Evolutionary conservation across 2,329 filamentous ascomycete species (phyloP).

Genomic region (Plenodomus tracheiphilus): DNA sequence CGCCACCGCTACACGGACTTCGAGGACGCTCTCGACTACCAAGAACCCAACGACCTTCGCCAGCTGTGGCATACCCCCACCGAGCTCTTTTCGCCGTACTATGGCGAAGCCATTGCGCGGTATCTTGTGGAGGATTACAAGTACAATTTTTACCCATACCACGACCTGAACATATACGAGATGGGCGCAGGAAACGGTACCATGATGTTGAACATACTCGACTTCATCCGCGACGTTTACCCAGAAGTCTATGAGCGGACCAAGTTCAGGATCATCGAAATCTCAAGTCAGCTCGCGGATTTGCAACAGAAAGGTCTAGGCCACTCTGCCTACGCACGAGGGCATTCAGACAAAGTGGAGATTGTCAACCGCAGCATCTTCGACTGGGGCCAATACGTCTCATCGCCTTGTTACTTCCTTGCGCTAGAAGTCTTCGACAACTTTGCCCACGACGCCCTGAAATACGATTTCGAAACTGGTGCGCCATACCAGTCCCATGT

Average conservation of each 20-base stretch:
- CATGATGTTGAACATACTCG: slow-evolving; percentile 95
- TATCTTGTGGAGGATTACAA: slow-evolving; percentile 97
- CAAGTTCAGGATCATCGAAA: slow-evolving; percentile 94
- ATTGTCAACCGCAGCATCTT: slow-evolving; percentile 96
- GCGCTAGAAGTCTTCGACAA: slow-evolving; percentile 99
- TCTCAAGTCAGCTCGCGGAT: slow-evolving; percentile 77
- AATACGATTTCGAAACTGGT: slow-evolving; percentile 82
- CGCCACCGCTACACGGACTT: slow-evolving; percentile 84
- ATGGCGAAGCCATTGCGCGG: slow-evolving; percentile 94
- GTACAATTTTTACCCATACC: slow-evolving; percentile 88
- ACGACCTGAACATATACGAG: slow-evolving; percentile 97
- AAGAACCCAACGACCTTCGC: slow-evolving; percentile 71
- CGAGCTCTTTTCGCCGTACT: slow-evolving; percentile 93
- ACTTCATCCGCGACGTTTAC: slow-evolving; percentile 89
- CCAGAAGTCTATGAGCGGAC: slow-evolving; percentile 93
- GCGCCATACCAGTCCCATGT: slow-evolving; percentile 86
- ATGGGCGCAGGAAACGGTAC: slow-evolving; percentile 98
- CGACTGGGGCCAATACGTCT: slow-evolving; percentile 87
- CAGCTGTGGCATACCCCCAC: slow-evolving; percentile 99
- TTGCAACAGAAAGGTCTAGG: slow-evolving; percentile 75
- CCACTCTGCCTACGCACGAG: slow-evolving; percentile 67
- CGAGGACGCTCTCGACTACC: slow-evolving; percentile 81
- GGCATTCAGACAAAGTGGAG: slow-evolving; percentile 83
- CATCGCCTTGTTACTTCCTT: slow-evolving; percentile 93
- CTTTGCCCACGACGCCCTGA: slow-evolving; percentile 91